phyloP scores from a whole-genome alignment of 2,329 filamentous ascomycete genomes.

The Cladosporium sp. region DNA sequence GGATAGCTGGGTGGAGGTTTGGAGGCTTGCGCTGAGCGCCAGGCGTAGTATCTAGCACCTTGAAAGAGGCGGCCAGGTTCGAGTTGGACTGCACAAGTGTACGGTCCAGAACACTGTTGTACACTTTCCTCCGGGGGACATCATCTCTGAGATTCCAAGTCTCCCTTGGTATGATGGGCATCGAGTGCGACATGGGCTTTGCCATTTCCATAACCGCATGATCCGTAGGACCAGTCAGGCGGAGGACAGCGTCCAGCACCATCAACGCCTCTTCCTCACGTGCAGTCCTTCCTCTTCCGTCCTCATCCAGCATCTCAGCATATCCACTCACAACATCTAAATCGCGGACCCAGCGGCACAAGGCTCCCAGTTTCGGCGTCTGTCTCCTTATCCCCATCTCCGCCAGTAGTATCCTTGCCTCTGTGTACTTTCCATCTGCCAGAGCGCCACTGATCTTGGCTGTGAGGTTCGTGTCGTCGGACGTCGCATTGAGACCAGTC shows the following conservation, averaged over 20 bases:
- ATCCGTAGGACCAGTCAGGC: slow-evolving; percentile 65
- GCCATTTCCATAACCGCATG: slow-evolving; percentile 27
- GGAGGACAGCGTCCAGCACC: slow-evolving; percentile 65
- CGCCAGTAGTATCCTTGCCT: slow-evolving; percentile 66
- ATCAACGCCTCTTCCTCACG: slow-evolving; percentile 59
- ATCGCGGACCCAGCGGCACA: slow-evolving; percentile 73
- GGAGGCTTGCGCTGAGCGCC: slow-evolving; percentile 65
- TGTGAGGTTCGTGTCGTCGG: slow-evolving; percentile 64
- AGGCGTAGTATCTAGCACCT: slow-evolving; percentile 63
- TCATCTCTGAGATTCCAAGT: slow-evolving; percentile 62
- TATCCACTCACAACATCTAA: slow-evolving; percentile 69
- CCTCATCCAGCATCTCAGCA: slow-evolving; percentile 56
- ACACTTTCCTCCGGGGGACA: slow-evolving; percentile 48
- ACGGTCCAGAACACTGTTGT: slow-evolving; percentile 61
- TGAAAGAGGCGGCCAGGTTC: slow-evolving; percentile 44
- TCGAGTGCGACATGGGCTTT: slow-evolving; percentile 37
- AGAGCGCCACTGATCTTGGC: slow-evolving; percentile 67
- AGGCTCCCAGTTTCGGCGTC: slow-evolving; percentile 66
- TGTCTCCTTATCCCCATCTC: slow-evolving; percentile 71
- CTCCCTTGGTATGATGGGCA: slow-evolving; percentile 60
- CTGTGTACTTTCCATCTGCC: slow-evolving; percentile 64
- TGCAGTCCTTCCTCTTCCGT: slow-evolving; percentile 44
- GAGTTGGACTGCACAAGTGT: slow-evolving; percentile 53
- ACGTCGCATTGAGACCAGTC: slow-evolving; percentile 63
- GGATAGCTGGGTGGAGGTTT: slow-evolving; percentile 66